These are phyloP conservation scores for Rhizomucor miehei DNA, from an alignment of 371 early-diverging fungal species.

Conservation along the genomic window DNA sequence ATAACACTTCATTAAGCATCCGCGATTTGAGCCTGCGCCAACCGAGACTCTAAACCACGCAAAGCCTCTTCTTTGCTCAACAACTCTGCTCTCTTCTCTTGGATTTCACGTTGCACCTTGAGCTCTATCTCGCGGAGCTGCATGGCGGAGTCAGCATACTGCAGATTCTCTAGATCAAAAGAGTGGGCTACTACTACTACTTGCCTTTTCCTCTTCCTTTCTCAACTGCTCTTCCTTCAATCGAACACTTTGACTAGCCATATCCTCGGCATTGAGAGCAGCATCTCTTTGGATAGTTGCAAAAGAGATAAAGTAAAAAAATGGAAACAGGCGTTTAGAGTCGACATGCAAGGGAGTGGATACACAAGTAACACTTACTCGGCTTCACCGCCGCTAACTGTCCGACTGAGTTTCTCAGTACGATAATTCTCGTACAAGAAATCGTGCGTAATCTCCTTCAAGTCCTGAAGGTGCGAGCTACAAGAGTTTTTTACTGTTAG, in stretches of 20 bases:
- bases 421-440: constrained; percentile 90
- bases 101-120: constrained; percentile 57
- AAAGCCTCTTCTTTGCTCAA: constrained; percentile 58
- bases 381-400: constrained; percentile 49
- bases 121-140: constrained; percentile 58
- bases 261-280: constrained; percentile 49
- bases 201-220: constrained; percentile 61
- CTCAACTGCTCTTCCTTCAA: constrained; percentile 62
- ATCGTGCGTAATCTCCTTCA: constrained; percentile 86
- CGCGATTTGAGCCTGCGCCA: constrained; percentile 46
- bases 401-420: constrained; percentile 85
- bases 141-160: neutral
- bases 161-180: neutral
- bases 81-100: constrained; percentile 58
- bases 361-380: constrained; percentile 21
- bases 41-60: constrained; percentile 52
- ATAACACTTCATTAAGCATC: constrained; percentile 26
- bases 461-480: constrained; percentile 91
- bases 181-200: neutral
- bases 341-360: neutral
- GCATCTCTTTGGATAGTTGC: constrained; percentile 22
- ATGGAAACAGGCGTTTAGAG: neutral
- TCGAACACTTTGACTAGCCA: constrained; percentile 47
- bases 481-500: neutral
- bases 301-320: neutral